These are phyloP conservation scores for Peniophora sp. DNA, from an alignment of 1,284 basidiomycete genomes.

Conservation along the genomic window DNA sequence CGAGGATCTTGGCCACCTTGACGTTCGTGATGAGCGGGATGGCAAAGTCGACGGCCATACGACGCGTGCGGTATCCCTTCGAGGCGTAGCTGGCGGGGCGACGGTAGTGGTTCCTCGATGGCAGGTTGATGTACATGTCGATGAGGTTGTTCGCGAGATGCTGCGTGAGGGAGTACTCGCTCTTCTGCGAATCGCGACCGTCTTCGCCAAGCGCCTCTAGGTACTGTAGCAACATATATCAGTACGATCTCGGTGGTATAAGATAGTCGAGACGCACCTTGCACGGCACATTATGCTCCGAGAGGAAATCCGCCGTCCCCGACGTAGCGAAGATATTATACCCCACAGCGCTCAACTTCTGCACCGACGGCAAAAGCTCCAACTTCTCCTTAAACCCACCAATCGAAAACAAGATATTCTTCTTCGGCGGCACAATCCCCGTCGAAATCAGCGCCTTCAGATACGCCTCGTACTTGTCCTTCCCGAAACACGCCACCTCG, in stretches of 20 bases:
- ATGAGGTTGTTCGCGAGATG: constrained; percentile 95
- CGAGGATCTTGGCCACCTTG: constrained; percentile 96
- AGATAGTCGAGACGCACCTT: constrained; percentile 43
- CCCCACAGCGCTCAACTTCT: constrained; percentile 89
- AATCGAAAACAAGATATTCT: constrained; percentile 91
- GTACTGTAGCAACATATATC: constrained; percentile 37
- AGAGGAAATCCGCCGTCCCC: constrained; percentile 94
- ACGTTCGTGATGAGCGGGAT: constrained; percentile 98
- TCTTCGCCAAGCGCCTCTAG: constrained; percentile 81
- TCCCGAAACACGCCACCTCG: constrained; percentile 97
- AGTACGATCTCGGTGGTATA: neutral
- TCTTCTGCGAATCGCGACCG: constrained; percentile 76
- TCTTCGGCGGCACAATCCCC: constrained; percentile 89
- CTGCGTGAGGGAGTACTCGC: constrained; percentile 91
- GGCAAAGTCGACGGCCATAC: constrained; percentile 99
- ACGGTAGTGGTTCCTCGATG: constrained; percentile 96
- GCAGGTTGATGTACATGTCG: constrained; percentile 99
- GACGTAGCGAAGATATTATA: constrained; percentile 97
- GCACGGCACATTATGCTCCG: constrained; percentile 78
- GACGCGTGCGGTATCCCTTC: constrained; percentile 93
- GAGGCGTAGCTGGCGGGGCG: constrained; percentile 96
- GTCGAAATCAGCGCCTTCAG: constrained; percentile 96
- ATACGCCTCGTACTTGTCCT: constrained; percentile 97
- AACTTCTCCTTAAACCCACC: constrained; percentile 98
- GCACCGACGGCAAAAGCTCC: constrained; percentile 93